Evolutionary conservation across 495 filamentous ascomycete genomes (phyloP), one percentile per base, ranked within the genome.

Genomic region (Hyphodiscus hymeniophilus): DNA sequence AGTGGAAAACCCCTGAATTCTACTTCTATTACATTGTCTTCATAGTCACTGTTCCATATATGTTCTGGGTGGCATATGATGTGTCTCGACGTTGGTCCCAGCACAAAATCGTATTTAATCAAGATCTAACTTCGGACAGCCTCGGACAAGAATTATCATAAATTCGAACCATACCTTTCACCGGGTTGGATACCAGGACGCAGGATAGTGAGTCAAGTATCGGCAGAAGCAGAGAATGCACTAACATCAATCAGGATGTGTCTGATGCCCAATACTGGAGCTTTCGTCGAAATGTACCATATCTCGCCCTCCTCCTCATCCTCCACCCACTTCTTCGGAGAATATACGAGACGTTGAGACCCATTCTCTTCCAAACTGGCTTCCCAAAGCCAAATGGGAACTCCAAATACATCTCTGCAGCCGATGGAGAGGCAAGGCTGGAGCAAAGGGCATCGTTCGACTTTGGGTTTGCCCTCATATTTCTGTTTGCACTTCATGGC

Each of bases 111-210:
- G 4, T 45, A 20, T 20, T 12, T 22, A 26, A 11, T 22, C 8
- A 22, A 13, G 7, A n/a, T 47, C 50, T 53, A 21, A 53, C 17
- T n/a, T 39, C 17, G 18, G 38, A 16, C 60, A 95, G 89, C 85
- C 43, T 82, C 76, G 31, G 80, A 95, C 65, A 87, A 89, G 3
- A 79, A 84, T 47, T 97, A 94, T 61, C 52, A 71, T 30, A 86
- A 78, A 52, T 97, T 82, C 60, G 71, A 82, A 50, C 65, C 69
- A 38, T 65, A 83, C 1, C 76, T 99, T 15, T 82, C 78, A 0
- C 72, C 79, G 8, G 94, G 92, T 47, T 99, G 92, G 92, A 87
- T 99, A 46, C 83, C 82, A n/a, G 92, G 92, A 13, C 86, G 90
- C 40, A 88, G 85, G 72, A 87, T 96, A 33, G 84, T 88, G 71